Evolutionary conservation across 169 alveolate species (phyloP), one percentile per base, ranked within the genome.

Genomic region (Eimeria sp.): DNA sequence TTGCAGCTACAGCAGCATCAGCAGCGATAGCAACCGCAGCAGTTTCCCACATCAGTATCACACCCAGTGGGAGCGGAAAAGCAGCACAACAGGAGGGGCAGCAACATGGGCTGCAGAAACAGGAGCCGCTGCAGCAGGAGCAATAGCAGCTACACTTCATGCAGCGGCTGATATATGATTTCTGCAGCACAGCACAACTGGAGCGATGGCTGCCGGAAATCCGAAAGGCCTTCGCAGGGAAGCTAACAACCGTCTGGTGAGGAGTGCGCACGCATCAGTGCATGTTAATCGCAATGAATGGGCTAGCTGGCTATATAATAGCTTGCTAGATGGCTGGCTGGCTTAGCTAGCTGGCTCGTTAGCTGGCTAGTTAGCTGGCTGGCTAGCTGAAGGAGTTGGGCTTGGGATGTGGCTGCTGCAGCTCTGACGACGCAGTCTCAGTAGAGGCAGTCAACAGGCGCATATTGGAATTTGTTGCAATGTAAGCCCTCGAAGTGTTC

Each of bases 171-270:
- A 49, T 49, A 47, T 49, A 22, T 43, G 89, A 13, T 43, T 14
- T 47, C 45, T 47, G 14, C 89, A 80, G 89, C 45, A 43, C 45
- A 10, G 89, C 89, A 11, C 89, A 80, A 70, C 61, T 80, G 25
- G 65, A 80, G 70, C 89, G 89, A n/a, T 80, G 89, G 89, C 61
- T 80, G 70, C 89, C 89, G 5, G 30, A n/a, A 9, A 49, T 80
- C 65, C 89, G 65, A 9, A 20, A 54, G 54, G 73, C 73, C 73
- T 54, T 54, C 76, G 43, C 75, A 27, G 91, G 61, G 47, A 83
- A 83, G 54, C 51, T 54, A 49, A 78, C 63, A 7, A 34, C 43
- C 5, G 20, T 34, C 65, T 78, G 88, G 88, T 45, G 27, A 49
- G 88, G 40, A 43, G 14, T 14, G 20, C 9, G 10, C 27, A 40